Evolutionary conservation across 1,284 basidiomycete species (phyloP), one percentile per base, ranked within the genome.

Genomic region (Xerocomus minutiporus): DNA sequence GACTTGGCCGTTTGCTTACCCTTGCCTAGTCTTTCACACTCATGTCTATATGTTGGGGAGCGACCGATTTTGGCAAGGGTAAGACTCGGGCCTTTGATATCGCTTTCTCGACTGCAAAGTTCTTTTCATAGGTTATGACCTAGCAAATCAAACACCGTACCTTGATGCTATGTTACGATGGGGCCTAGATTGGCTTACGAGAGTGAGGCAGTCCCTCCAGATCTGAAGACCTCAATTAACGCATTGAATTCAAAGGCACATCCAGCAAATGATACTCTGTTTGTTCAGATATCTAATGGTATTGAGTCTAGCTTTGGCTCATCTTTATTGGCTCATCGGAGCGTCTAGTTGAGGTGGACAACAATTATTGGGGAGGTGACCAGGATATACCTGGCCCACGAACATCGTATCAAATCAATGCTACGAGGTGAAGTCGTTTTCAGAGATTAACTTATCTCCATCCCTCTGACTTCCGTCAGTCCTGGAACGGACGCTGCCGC

Each of bases 401-500:
- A 32, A 80, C 84, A 0, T 83, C 87, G 0, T 94, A 82, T 71
- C 82, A 84, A 60, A 83, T 97, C 61, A 93, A 93, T 55, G 71
- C 78, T 50, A 83, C 83, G 2, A 76, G 63, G 66, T 70, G 54
- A 42, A 44, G 12, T 38, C 2, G 12, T 42, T 12, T 1, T 46
- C 9, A 7, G 5, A 8, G 9, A 51, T n/a, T 46, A 26, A 17
- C 13, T 5, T 20, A 20, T 46, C 20, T 50, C 5, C 29, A 38
- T 44, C 31, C 4, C 6, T 35, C 50, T 57, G 26, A 56, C 74
- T 35, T 32, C 45, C 1, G 9, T 13, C 42, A 67, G 81, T 44
- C 92, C 93, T 1, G 94, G 94, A 35, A 96, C 94, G 0, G 94
- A 97, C 63, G 91, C 82, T 17, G 91, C 90, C 39, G 91, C 93